Evolutionary conservation across 768 basidiomycete species (phyloP).

Genomic region (Porphyrellus cyaneotinctus): DNA sequence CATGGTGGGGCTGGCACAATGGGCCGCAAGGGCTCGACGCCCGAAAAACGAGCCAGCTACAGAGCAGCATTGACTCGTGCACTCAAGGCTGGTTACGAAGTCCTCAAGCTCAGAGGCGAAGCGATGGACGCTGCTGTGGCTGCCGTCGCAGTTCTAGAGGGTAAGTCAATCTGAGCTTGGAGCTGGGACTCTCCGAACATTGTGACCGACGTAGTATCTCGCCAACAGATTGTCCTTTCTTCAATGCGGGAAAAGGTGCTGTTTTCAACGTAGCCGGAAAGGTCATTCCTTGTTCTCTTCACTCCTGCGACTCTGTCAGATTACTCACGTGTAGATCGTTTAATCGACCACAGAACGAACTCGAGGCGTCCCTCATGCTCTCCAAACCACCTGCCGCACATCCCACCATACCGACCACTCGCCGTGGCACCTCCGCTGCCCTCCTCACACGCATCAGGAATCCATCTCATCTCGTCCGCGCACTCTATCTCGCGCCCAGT

Average conservation of each 20-base stretch:
- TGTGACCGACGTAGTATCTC: not conserved
- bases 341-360: constrained; percentile 55
- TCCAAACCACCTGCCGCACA: constrained; percentile 70
- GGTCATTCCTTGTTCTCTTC: constrained; percentile 36
- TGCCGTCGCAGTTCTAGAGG: constrained; percentile 71
- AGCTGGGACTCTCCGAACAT: not conserved
- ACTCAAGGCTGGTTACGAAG: constrained; percentile 56
- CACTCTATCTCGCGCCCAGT: constrained; percentile 64
- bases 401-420: constrained; percentile 50
- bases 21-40: constrained; percentile 51
- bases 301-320: not conserved
- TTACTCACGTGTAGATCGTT: not conserved
- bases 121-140: constrained; percentile 81
- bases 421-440: constrained; percentile 62
- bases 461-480: constrained; percentile 66
- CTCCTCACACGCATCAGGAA: constrained; percentile 67
- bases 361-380: constrained; percentile 78
- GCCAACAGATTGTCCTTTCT: constrained; percentile 62
- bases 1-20: constrained; percentile 82
- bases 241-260: constrained; percentile 77
- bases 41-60: constrained; percentile 56
- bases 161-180: too few relatives aligned
- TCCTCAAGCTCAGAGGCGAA: constrained; percentile 66
- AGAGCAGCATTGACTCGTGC: constrained; percentile 51
- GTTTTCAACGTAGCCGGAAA: constrained; percentile 81